Base-by-base conservation (phyloP, 306 rosid genomes). In the Gleditsia sinensis region DNA sequence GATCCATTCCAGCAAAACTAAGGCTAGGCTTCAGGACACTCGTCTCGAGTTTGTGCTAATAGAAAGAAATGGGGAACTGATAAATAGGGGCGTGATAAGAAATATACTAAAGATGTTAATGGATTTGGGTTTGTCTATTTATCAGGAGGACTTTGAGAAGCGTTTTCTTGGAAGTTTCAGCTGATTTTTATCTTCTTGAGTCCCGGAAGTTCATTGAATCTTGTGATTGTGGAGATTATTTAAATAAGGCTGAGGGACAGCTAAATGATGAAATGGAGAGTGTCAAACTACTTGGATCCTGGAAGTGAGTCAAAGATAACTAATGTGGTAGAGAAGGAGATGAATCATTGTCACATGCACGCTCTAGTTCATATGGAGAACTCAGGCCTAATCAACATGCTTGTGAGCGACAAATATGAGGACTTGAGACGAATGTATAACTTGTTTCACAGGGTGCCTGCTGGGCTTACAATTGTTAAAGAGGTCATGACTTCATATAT, bases 21-120 rank as follows among this genome's bases (percentile, higher is more conserved):
- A 75, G 33, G 70, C 75, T 54, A 77, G 87, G 83, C 85, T 86
- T 67, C 74, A 48, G 46, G 85, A 83, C 48, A 83, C 85, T n/a
- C 87, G 83, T 86, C 85, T 86, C 7, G 85, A 80, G 43, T 83
- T 86, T 40, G 85, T 86, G 19, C 80, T 53, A 19, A 77, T 77
- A 75, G 87, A 86, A 78, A 80, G 90, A 75, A 83, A 74, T 48
- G 87, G 90, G 9, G 90, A 83, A 67, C 78, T 83, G 16, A 83
- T 86, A 65, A 83, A 86, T 50, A 77, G 87, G 75, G 85, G 85
- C 58, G 54, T 86, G 87, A 83, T 86, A 87, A 86, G 90, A 74
- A 86, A 78, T 46, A 56, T 83, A 53, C 67, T 76, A 9, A 83
- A 86, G 77, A 86, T 86, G 87, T 78, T 86, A 23, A 75, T 80